Base-by-base conservation (phyloP, 208 protist genomes). In the Phytomonas francai region DNA sequence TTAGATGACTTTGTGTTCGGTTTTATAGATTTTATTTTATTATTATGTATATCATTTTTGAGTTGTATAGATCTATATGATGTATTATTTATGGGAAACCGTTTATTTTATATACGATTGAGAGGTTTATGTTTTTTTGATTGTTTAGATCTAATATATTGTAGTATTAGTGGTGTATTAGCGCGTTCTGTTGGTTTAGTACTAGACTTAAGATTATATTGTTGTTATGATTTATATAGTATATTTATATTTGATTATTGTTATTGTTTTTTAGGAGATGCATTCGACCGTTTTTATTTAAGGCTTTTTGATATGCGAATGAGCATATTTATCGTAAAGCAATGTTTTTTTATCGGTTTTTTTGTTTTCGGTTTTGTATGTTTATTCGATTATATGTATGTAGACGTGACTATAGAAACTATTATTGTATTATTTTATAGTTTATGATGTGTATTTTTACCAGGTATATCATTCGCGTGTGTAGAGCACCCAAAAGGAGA, bases 361-460 rank as follows among this genome's bases (percentile, higher is more conserved):
- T 86, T 84, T 81, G 71, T 81, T 31, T 86, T 81, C 74, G 80
- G 77, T 59, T 84, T 89, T 75, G 74, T 81, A 66, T 84, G 78
- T 76, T 84, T 89, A 61, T 89, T 89, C 76, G 77, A 89, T 77
- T 89, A 84, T 80, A 75, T 79, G 74, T 82, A 82, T 78, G 77
- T 82, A 42, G 77, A 82, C 72, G 58, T 82, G 42, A 82, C 77
- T 30, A 82, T 82, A 45, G 77, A 82, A 73, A 82, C 77, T n/a
- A 78, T 82, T 60, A 82, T 70, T 51, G 82, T 75, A 70, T 71
- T 89, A 71, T 82, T 82, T 71, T 86, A 80, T 77, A 79, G 69
- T 74, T 73, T 85, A 68, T 79, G 75, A 67, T 81, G 79, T 71
- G 83, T 77, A 74, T 77, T 89, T 67, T 76, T 89, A 63, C 72